Evolutionary conservation across 306 rosid genomes (phyloP).

Genomic region (Quercus gilva): DNA sequence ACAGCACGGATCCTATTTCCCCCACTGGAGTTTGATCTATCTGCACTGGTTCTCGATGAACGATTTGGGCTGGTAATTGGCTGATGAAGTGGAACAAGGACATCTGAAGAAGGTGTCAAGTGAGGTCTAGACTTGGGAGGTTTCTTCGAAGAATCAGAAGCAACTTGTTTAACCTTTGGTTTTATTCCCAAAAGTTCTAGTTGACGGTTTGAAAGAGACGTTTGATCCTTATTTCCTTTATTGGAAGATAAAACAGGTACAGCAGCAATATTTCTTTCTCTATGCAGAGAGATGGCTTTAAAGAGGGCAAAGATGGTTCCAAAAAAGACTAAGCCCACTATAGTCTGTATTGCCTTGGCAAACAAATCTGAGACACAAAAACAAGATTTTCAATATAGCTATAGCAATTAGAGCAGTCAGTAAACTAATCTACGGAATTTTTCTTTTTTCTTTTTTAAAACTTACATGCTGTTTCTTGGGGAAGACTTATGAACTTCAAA

Average conservation of each 20-base stretch:
- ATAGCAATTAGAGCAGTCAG: not conserved
- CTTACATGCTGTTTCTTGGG: conserved; percentile 70
- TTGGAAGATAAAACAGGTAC: conserved; percentile 33
- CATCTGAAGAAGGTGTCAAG: conserved; percentile 49
- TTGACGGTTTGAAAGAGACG: conserved; percentile 64
- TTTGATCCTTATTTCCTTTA: conserved; percentile 42
- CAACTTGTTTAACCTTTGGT: conserved; percentile 49
- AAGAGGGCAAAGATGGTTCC: conserved; percentile 70
- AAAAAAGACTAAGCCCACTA: conserved; percentile 54
- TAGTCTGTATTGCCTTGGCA: conserved; percentile 53
- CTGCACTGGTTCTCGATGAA: conserved; percentile 38
- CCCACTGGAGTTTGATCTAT: conserved; percentile 54
- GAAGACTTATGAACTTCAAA: conserved; percentile 43
- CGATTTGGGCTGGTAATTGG: conserved; percentile 49
- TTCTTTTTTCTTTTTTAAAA: conserved; percentile 7
- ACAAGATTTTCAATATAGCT: not conserved
- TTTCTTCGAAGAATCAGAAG: conserved; percentile 52
- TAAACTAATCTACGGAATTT: not conserved
- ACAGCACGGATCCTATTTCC: conserved; percentile 43
- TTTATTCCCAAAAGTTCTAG: conserved; percentile 75
- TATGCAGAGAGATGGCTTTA: conserved; percentile 51
- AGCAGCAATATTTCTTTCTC: conserved; percentile 34
- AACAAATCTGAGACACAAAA: conserved; percentile 56
- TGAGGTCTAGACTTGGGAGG: conserved; percentile 75
- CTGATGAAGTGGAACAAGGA: conserved; percentile 93